Evolutionary conservation across 768 basidiomycete species (phyloP).

Genomic region (Crepidotus variabilis): DNA sequence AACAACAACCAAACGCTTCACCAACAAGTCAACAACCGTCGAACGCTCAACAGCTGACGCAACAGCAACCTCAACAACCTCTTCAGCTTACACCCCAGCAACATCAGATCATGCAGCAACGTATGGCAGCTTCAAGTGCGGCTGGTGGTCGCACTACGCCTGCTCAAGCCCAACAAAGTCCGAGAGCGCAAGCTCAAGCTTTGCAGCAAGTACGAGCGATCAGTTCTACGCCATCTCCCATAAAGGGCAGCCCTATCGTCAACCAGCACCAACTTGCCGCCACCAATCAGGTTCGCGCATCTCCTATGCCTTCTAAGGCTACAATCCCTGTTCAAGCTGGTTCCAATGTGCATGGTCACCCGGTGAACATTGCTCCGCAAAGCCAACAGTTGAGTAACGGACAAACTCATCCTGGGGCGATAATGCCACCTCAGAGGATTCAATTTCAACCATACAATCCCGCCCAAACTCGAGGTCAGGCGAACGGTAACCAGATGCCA

Average conservation of each 20-base stretch:
- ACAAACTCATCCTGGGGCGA: slow-evolving; percentile 8
- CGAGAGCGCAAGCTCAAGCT: slow-evolving; percentile 26
- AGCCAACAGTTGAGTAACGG: slow-evolving; percentile 13
- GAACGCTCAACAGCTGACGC: neutral
- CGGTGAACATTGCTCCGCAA: neutral
- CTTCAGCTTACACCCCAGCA: slow-evolving; percentile 8
- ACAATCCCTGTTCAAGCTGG: slow-evolving; percentile 17
- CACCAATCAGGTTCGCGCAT: slow-evolving; percentile 9
- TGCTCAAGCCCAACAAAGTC: slow-evolving; percentile 19
- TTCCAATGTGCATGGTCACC: slow-evolving; percentile 1
- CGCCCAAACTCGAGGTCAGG: slow-evolving; percentile 28
- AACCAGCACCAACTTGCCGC: slow-evolving; percentile 27
- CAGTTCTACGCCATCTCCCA: slow-evolving; percentile 20
- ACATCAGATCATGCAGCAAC: slow-evolving; percentile 10
- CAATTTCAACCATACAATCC: slow-evolving; percentile 28
- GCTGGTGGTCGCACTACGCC: slow-evolving; percentile 16
- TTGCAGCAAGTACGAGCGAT: slow-evolving; percentile 4
- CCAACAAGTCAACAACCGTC: slow-evolving; percentile 2
- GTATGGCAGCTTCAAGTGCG: slow-evolving; percentile 10
- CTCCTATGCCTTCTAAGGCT: slow-evolving; percentile 21
- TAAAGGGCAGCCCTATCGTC: slow-evolving; percentile 34
- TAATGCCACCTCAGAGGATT: slow-evolving; percentile 13
- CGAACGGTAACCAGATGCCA: slow-evolving; percentile 20
- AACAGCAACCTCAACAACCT: slow-evolving; percentile 5
- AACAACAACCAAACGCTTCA: slow-evolving; percentile 4